Percentiles rank a stretch among this genome's conserved stretches.
Conservation (phyloP, 148 eudicot species). For the Diospyros lotus region DNA sequence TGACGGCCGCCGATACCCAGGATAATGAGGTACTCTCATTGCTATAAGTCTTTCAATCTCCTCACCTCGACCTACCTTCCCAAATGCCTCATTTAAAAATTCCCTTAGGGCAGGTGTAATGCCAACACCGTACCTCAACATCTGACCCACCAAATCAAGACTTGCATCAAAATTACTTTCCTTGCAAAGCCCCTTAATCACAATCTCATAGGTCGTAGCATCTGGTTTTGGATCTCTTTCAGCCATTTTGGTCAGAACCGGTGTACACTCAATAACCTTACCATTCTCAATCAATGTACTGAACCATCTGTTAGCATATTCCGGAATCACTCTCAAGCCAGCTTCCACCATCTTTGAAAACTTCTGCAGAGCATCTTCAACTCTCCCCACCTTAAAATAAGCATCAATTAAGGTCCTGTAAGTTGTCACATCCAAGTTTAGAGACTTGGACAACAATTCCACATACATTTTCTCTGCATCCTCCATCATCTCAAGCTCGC, state of each 20-base stretch:
- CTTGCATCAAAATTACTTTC: conserved; percentile 34
- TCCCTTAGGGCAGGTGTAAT: conserved; percentile 41
- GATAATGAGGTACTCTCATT: conserved; percentile 34
- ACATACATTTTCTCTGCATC: conserved; percentile 65
- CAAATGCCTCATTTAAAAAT: conserved; percentile 45
- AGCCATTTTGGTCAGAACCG: conserved; percentile 62
- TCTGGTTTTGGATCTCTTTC: conserved; percentile 83
- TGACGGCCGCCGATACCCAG: conserved; percentile 23
- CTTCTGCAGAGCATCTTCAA: conserved; percentile 61
- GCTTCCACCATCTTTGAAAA: conserved; percentile 67
- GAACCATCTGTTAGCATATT: conserved; percentile 75
- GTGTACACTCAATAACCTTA: conserved; percentile 46
- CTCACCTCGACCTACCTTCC: conserved; percentile 51
- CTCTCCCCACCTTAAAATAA: conserved; percentile 52
- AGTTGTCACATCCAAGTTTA: conserved; percentile 78
- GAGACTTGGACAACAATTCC: conserved; percentile 63
- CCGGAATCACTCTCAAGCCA: conserved; percentile 68
- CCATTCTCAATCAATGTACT: conserved; percentile 51
- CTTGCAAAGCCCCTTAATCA: conserved; percentile 60
- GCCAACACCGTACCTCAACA: conserved; percentile 52
- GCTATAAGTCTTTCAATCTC: conserved; percentile 53
- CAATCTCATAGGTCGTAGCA: conserved; percentile 59
- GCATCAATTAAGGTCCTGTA: conserved; percentile 72
- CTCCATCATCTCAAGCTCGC: conserved; percentile 68
- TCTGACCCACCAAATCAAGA: conserved; percentile 38